A percentile compares a stretch with the other conserved stretches of the same genome.
These are phyloP conservation scores for Cucurbita maxima DNA, from an alignment of 306 rosid genomes.

Conservation along the genomic window DNA sequence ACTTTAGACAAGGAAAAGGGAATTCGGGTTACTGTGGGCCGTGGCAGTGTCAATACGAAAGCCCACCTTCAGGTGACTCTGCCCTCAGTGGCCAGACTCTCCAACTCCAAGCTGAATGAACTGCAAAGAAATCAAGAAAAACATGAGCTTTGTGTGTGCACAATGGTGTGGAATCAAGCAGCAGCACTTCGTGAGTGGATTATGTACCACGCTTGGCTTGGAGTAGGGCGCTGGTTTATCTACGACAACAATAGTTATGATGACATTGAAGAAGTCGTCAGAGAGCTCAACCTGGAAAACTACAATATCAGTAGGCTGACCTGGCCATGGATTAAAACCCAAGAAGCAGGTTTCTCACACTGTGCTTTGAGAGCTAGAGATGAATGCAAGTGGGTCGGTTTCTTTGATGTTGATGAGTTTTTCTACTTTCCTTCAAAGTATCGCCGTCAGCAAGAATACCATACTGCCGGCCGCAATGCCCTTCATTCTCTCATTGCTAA, in stretches of 20 bases:
- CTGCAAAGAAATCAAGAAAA: slow-evolving; percentile 16
- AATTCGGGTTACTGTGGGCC: slow-evolving; percentile 44
- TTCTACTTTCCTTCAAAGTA: slow-evolving; percentile 52
- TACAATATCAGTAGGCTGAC: slow-evolving; percentile 50
- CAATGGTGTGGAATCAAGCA: slow-evolving; percentile 96
- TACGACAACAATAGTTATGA: slow-evolving; percentile 94
- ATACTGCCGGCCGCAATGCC: slow-evolving; percentile 41
- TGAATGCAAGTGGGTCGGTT: slow-evolving; percentile 89
- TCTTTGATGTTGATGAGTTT: slow-evolving; percentile 90
- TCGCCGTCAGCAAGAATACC: slow-evolving; percentile 11
- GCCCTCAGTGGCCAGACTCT: slow-evolving; percentile 55
- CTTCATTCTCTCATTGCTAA: slow-evolving; percentile 38
- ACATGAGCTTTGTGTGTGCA: slow-evolving; percentile 71
- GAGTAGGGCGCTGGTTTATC: slow-evolving; percentile 86
- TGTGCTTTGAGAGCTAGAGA: slow-evolving; percentile 72
- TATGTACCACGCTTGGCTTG: slow-evolving; percentile 86
- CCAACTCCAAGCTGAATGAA: background rate
- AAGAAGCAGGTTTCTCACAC: slow-evolving; percentile 94
- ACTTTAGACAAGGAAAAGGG: slow-evolving; percentile 37
- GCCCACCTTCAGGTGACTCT: slow-evolving; percentile 20
- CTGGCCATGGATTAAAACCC: slow-evolving; percentile 98
- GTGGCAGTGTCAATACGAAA: slow-evolving; percentile 12
- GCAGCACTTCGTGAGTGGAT: slow-evolving; percentile 70
- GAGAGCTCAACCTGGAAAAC: slow-evolving; percentile 36
- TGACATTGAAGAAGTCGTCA: slow-evolving; percentile 37